Evolutionary conservation across 2,329 filamentous ascomycete genomes (phyloP), one percentile per base, ranked within the genome.

Genomic region (Claviceps sp.): DNA sequence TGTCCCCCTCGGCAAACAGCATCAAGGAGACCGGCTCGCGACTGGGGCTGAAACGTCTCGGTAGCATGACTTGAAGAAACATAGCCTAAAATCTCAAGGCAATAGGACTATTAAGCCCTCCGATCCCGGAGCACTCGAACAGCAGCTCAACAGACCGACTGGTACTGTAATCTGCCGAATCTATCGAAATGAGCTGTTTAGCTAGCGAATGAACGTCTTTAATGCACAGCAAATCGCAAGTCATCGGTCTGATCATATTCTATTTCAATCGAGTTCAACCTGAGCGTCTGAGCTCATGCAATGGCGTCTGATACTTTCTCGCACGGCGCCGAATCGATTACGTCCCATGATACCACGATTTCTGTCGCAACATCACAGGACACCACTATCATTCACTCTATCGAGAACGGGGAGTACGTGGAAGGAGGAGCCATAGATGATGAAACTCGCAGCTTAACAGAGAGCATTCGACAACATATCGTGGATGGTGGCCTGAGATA

Each of bases 391-490:
- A 65, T 67, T 37, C 60, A 63, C 38, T 60, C 59, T 50, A 61
- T 68, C 41, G 67, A 68, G 38, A 57, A 61, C n/a, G 65, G 65
- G 52, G 61, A 67, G 2, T 57, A 61, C 18, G 53, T 57, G 14
- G 48, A 56, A 9, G 56, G 61, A 20, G 56, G 54, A 30, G 54
- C 53, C 14, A 38, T 49, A 24, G 59, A 59, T 30, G 65, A 66
- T 44, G 68, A 72, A 34, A 72, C 67, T 2, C 61, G 63, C 41
- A 72, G 69, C 47, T 59, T 72, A 46, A 70, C 69, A 5, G 67
- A 70, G 5, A 72, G 70, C 55, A 69, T 72, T 53, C 67, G 68
- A 26, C 66, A 71, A 41, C 69, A 72, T 50, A 67, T 71, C 50
- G 62, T 70, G 52, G 70, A 72, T 22, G 67, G 69, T 9, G 64